Percentiles rank a stretch among this genome's conserved stretches.
Conservation (phyloP, 164 flowering plant genomes). For the Berberis thunbergii region DNA sequence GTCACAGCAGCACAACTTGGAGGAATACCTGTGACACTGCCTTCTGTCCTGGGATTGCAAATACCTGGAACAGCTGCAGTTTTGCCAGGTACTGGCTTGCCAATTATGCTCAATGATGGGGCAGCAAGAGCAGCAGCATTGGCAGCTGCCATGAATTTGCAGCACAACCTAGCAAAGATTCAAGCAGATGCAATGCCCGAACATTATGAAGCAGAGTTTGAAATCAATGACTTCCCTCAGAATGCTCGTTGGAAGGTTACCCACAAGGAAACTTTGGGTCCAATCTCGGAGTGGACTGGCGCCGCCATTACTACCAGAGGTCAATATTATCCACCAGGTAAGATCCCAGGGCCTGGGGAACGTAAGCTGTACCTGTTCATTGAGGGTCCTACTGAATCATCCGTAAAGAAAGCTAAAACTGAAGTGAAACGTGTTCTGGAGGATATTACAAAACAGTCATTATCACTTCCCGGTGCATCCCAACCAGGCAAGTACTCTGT, state of each 20-base stretch:
- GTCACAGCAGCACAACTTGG: conserved; percentile 38
- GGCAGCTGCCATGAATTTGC: conserved; percentile 87
- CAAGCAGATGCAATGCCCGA: conserved; percentile 91
- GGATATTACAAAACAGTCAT: conserved; percentile 62
- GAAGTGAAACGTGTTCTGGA: conserved; percentile 82
- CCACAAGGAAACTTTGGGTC: conserved; percentile 94
- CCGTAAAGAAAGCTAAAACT: conserved; percentile 84
- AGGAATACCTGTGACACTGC: conserved; percentile 38
- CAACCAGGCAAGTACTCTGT: conserved; percentile 87
- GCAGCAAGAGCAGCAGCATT: conserved; percentile 73
- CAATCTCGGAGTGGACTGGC: conserved; percentile 97
- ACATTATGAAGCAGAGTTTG: conserved; percentile 93
- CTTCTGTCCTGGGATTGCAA: conserved; percentile 30
- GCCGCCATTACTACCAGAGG: conserved; percentile 98
- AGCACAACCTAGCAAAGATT: conserved; percentile 75
- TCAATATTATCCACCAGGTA: conserved; percentile 72
- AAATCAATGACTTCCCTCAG: conserved; percentile 94
- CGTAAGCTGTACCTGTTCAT: conserved; percentile 91
- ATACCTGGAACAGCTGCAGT: conserved; percentile 28
- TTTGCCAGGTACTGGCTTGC: conserved; percentile 28
- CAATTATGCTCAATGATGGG: conserved; percentile 35
- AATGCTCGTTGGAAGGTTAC: conserved; percentile 99
- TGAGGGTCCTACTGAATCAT: conserved; percentile 82
- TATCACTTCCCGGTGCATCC: conserved; percentile 67
- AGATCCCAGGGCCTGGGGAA: conserved; percentile 63